A percentile compares a stretch with the other conserved stretches of the same genome.
Evolutionary conservation across 169 alveolate genomes (phyloP).

Genomic region (Cryptosporidium muris): DNA sequence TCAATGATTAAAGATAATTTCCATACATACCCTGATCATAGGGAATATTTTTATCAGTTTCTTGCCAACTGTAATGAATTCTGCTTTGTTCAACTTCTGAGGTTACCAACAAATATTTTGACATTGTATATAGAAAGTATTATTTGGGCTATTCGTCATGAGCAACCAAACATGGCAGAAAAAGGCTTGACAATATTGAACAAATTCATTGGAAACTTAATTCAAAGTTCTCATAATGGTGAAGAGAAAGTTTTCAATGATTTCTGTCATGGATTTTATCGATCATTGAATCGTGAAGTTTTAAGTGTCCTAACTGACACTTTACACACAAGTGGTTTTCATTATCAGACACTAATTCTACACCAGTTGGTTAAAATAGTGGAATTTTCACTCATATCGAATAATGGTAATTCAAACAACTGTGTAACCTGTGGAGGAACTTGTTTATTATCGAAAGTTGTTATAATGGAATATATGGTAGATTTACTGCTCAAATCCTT

Average conservation of each 20-base stretch:
- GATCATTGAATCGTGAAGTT: slow-evolving; percentile 84
- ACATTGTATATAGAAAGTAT: slow-evolving; percentile 84
- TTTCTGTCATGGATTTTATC: slow-evolving; percentile 85
- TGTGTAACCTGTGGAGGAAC: slow-evolving; percentile 41
- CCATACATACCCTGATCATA: slow-evolving; percentile 90
- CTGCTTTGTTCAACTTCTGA: slow-evolving; percentile 81
- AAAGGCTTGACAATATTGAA: slow-evolving; percentile 84
- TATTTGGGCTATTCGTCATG: slow-evolving; percentile 90
- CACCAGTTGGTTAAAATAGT: slow-evolving; percentile 77
- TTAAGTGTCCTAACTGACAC: slow-evolving; percentile 89
- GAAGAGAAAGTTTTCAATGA: slow-evolving; percentile 52
- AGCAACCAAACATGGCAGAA: slow-evolving; percentile 90
- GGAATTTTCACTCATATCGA: slow-evolving; percentile 75
- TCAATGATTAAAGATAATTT: slow-evolving; percentile 89
- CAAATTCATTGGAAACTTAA: slow-evolving; percentile 77
- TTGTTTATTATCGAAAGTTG: slow-evolving; percentile 73
- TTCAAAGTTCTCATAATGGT: slow-evolving; percentile 72
- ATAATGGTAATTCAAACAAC: neutral
- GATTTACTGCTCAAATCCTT: slow-evolving; percentile 74
- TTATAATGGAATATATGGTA: slow-evolving; percentile 76
- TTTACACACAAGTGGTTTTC: slow-evolving; percentile 89
- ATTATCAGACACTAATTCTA: slow-evolving; percentile 85
- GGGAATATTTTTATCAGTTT: slow-evolving; percentile 86
- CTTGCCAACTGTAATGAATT: slow-evolving; percentile 83
- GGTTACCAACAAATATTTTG: slow-evolving; percentile 83